A percentile compares a stretch with the other conserved stretches of the same genome.
phyloP scores from a whole-genome alignment of 192 early-diverging fungal species.

The Coemansia sp. region DNA sequence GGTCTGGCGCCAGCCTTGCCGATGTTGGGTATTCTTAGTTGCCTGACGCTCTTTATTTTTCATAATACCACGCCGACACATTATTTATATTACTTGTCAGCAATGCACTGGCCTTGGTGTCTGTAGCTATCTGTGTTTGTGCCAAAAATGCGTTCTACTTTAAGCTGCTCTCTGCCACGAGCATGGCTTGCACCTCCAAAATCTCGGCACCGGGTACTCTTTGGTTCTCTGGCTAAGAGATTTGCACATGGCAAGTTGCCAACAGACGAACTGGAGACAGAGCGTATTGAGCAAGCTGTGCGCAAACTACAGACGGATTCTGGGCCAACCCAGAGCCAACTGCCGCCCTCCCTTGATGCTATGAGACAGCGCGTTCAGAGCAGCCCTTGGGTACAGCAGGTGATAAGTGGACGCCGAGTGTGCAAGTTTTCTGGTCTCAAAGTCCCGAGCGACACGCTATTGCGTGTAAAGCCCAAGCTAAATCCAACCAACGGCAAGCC shows the following conservation, averaged over 20 bases:
- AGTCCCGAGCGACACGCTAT: conserved; percentile 3
- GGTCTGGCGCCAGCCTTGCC: no score
- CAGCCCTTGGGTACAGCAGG: conserved; percentile 28
- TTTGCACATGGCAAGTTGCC: background rate
- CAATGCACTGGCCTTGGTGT: no score
- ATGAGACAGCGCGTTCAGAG: conserved; percentile 24
- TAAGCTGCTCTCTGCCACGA: no score
- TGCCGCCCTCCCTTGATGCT: background rate
- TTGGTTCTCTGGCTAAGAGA: background rate
- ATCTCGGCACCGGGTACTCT: no score
- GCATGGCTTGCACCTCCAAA: no score
- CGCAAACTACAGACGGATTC: conserved; percentile 4
- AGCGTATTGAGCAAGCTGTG: background rate
- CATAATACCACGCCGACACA: no score
- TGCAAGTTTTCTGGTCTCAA: conserved; percentile 11
- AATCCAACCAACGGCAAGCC: background rate
- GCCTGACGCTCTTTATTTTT: no score
- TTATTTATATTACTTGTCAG: no score
- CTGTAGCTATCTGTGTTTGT: no score
- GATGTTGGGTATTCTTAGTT: no score
- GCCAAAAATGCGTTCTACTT: no score
- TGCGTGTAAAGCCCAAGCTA: conserved; percentile 24
- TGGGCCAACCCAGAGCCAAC: background rate
- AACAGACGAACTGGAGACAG: background rate
- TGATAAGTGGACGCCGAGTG: conserved; percentile 19